Evolutionary conservation across 2,329 filamentous ascomycete genomes (phyloP).

Genomic region (Exserohilum rostratum): DNA sequence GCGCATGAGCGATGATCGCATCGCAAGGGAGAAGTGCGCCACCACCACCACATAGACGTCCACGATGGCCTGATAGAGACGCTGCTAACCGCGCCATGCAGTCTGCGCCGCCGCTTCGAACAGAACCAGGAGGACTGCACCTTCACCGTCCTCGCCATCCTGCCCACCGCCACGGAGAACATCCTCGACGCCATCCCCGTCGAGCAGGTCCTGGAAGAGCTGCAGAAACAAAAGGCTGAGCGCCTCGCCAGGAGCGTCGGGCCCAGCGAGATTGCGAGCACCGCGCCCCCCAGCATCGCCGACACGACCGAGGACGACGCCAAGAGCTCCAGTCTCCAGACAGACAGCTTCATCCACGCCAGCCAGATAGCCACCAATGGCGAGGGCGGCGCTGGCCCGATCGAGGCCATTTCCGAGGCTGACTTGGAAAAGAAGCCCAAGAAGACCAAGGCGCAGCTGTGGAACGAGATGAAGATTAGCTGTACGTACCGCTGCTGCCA

Average conservation of each 20-base stretch:
- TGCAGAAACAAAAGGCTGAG: slow-evolving; percentile 89
- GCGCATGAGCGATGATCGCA: slow-evolving; percentile 94
- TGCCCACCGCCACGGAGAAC: slow-evolving; percentile 89
- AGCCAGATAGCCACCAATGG: slow-evolving; percentile 69
- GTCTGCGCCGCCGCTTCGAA: slow-evolving; percentile 92
- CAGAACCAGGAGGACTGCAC: slow-evolving; percentile 99
- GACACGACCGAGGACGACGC: slow-evolving; percentile 72
- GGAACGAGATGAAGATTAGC: slow-evolving; percentile 96
- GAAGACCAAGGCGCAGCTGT: slow-evolving; percentile 90
- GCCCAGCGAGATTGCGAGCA: slow-evolving; percentile 64
- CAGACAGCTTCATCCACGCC: slow-evolving; percentile 81
- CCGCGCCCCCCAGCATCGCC: slow-evolving; percentile 69
- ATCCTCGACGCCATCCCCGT: slow-evolving; percentile 87
- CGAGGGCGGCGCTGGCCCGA: slow-evolving; percentile 52
- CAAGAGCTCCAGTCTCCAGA: slow-evolving; percentile 76
- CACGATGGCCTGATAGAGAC: too few relatives aligned
- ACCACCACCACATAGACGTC: too few relatives aligned
- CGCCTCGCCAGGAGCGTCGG: slow-evolving; percentile 66
- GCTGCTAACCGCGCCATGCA: slow-evolving; percentile 48
- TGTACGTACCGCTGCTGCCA: slow-evolving; percentile 62
- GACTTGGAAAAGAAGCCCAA: slow-evolving; percentile 59
- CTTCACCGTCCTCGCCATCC: slow-evolving; percentile 92
- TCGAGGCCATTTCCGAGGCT: slow-evolving; percentile 48
- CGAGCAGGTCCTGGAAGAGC: slow-evolving; percentile 88
- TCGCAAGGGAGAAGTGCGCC: slow-evolving; percentile 91